Evolutionary conservation across 2,329 filamentous ascomycete genomes (phyloP).

Genomic region (Xenoacremonium recifei): DNA sequence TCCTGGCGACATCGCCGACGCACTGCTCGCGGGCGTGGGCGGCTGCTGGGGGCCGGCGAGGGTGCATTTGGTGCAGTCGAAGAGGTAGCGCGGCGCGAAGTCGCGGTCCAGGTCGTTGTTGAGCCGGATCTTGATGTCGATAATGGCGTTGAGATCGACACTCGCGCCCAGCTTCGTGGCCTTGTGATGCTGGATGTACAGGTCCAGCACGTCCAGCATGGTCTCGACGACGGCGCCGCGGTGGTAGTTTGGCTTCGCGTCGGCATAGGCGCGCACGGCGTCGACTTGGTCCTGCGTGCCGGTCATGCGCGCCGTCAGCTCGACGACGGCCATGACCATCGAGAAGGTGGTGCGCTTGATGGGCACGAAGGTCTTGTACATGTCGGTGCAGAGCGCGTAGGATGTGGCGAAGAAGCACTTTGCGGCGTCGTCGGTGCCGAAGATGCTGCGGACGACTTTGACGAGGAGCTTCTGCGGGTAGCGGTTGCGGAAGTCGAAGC

Average conservation of each 20-base stretch:
- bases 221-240: constrained; percentile 65
- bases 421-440: constrained; percentile 39
- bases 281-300: constrained; percentile 48
- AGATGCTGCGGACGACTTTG: constrained; percentile 68
- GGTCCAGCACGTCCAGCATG: constrained; percentile 83
- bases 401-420: constrained; percentile 63
- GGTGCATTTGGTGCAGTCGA: constrained; percentile 55
- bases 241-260: constrained; percentile 45
- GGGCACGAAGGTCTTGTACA: constrained; percentile 91
- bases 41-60: constrained; percentile 34
- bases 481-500: constrained; percentile 89
- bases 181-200: constrained; percentile 82
- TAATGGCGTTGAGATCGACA: constrained; percentile 75
- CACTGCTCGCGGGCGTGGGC: constrained; percentile 29
- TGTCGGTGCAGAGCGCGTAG: constrained; percentile 81
- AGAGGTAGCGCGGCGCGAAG: constrained; percentile 62
- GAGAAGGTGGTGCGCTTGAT: constrained; percentile 87
- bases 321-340: constrained; percentile 78
- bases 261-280: constrained; percentile 47
- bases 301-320: constrained; percentile 72
- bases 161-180: constrained; percentile 71
- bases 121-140: constrained; percentile 81
- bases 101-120: constrained; percentile 74
- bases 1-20: constrained; percentile 40
- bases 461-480: constrained; percentile 83